These are phyloP conservation scores for Gliomastix tumulicola DNA, from an alignment of 2,329 filamentous ascomycete species.

Conservation along the genomic window DNA sequence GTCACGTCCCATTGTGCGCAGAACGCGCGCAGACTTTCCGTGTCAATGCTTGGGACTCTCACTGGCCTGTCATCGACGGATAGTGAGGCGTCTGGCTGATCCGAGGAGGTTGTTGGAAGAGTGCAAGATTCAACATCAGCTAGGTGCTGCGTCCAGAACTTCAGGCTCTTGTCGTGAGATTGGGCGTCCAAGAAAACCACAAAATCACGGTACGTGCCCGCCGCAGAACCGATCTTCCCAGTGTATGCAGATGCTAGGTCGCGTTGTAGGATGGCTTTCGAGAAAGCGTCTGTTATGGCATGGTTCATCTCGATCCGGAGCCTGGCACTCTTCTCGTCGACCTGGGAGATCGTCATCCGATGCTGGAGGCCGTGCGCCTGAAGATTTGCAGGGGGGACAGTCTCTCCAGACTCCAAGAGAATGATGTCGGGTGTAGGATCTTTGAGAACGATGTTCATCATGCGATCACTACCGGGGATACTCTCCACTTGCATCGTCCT, in stretches of 20 bases:
- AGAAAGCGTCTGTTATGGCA: conserved; percentile 3
- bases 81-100: background rate
- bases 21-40: background rate
- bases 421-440: background rate
- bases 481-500: background rate
- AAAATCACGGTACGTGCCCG: background rate
- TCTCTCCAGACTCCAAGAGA: too few species aligned
- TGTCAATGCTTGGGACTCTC: background rate
- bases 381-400: too few species aligned
- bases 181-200: background rate
- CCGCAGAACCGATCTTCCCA: background rate
- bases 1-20: conserved; percentile 3
- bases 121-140: background rate
- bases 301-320: conserved; percentile 3
- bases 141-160: conserved; percentile 1
- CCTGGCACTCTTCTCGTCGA: background rate
- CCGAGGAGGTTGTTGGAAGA: background rate
- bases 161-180: background rate
- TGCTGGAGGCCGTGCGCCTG: too few species aligned
- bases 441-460: background rate
- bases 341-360: conserved; percentile 1
- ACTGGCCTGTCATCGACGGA: background rate
- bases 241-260: background rate
- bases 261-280: background rate
- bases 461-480: background rate